Conservation (phyloP, 192 early-diverging fungal genomes). For the Gorgonomyces haynaldii region DNA sequence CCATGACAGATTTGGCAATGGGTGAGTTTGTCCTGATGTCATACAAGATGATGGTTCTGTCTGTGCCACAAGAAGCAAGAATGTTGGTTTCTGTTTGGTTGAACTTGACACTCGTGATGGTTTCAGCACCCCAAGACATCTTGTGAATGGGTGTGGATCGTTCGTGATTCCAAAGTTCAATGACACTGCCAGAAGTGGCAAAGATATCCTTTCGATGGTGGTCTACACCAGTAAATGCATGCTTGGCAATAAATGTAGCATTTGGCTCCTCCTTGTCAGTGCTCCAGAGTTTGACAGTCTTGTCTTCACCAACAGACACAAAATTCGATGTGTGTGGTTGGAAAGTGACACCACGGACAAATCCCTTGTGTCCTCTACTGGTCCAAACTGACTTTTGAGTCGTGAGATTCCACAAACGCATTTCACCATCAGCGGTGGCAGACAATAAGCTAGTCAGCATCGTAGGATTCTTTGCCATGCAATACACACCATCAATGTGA, state of each 20-base stretch:
- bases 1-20: slow-evolving; percentile 72
- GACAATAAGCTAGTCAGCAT: slow-evolving; percentile 71
- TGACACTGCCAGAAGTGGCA: slow-evolving; percentile 73
- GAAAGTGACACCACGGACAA: slow-evolving; percentile 75
- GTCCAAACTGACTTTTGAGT: slow-evolving; percentile 68
- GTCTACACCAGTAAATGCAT: slow-evolving; percentile 73
- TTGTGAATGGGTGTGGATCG: slow-evolving; percentile 71
- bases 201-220: slow-evolving; percentile 82
- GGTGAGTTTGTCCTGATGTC: slow-evolving; percentile 84
- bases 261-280: slow-evolving; percentile 8
- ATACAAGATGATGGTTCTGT: slow-evolving; percentile 89
- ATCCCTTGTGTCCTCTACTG: slow-evolving; percentile 59
- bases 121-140: slow-evolving; percentile 89
- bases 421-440: slow-evolving; percentile 91
- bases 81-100: slow-evolving; percentile 95
- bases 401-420: slow-evolving; percentile 82
- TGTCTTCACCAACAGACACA: slow-evolving; percentile 88
- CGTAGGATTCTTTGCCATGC: slow-evolving; percentile 87
- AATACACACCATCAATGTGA: slow-evolving; percentile 92
- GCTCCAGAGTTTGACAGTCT: slow-evolving; percentile 89
- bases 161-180: slow-evolving; percentile 92
- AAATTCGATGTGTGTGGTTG: slow-evolving; percentile 58
- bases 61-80: slow-evolving; percentile 84
- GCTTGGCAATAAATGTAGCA: slow-evolving; percentile 69
- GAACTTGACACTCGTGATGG: slow-evolving; percentile 85